Base-by-base conservation (phyloP, 768 basidiomycete species). In the Mycena rosella region DNA sequence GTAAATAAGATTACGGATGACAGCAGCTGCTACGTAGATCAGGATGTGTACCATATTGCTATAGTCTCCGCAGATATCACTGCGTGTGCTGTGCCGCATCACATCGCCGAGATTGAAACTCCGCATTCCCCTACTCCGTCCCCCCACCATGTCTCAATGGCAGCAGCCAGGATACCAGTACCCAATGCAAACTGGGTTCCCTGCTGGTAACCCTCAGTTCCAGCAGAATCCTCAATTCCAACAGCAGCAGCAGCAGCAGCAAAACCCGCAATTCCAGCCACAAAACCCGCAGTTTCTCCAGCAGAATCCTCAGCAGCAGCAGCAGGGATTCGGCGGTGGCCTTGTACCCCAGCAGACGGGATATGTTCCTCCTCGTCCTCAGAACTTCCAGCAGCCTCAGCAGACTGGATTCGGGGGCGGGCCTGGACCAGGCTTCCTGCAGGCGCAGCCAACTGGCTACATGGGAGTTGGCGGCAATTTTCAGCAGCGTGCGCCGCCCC, bases 71-170 rank as follows among this genome's bases (percentile, higher is more conserved):
- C n/a, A n/a, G n/a, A n/a, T n/a, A n/a, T n/a, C n/a, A n/a, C n/a
- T n/a, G n/a, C n/a, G n/a, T n/a, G n/a, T n/a, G n/a, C n/a, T n/a
- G n/a, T n/a, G n/a, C n/a, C n/a, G n/a, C n/a, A n/a, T n/a, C n/a
- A n/a, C n/a, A n/a, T n/a, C n/a, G n/a, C n/a, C n/a, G n/a, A n/a
- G n/a, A n/a, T n/a, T n/a, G n/a, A n/a, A n/a, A n/a, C n/a, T n/a
- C n/a, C n/a, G n/a, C n/a, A n/a, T n/a, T n/a, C n/a, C n/a, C n/a
- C n/a, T n/a, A n/a, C n/a, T n/a, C n/a, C n/a, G n/a, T n/a, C n/a
- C n/a, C n/a, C n/a, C n/a, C 75, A 82, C 73, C 75, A 94, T 94
- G 93, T 87, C 91, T 74, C 92, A 93, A 79, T 94, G 93, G 62
- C 85, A 84, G 70, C 85, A 79, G 59, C 78, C 69, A 40, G 69